A percentile compares a stretch with the other conserved stretches of the same genome.
These are phyloP conservation scores for Rhizopus sp. DNA, from an alignment of 371 early-diverging fungal species.

Conservation along the genomic window DNA sequence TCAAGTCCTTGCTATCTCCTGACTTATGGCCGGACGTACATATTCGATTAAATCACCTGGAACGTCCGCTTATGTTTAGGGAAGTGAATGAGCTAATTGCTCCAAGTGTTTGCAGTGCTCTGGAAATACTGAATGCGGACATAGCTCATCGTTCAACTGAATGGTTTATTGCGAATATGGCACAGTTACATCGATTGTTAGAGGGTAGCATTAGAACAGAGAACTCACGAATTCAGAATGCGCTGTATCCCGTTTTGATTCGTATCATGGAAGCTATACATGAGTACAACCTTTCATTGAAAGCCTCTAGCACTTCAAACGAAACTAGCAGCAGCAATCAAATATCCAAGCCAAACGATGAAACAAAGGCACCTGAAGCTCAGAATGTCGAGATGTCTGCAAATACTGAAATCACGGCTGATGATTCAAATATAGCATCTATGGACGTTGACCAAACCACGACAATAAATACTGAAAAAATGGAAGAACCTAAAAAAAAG, in stretches of 20 bases:
- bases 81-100: constrained; percentile 44
- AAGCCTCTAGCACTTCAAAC: neutral
- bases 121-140: constrained; percentile 71
- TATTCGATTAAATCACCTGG: constrained; percentile 53
- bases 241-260: constrained; percentile 67
- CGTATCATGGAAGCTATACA: constrained; percentile 61
- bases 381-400: neutral
- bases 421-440: neutral
- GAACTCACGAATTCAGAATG: constrained; percentile 60
- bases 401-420: neutral
- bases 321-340: neutral
- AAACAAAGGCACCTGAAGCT: neutral
- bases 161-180: constrained; percentile 73
- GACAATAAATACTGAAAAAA: constrained; percentile 3
- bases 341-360: neutral
- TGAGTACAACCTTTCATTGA: constrained; percentile 12
- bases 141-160: constrained; percentile 59
- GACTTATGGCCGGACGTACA: constrained; percentile 65
- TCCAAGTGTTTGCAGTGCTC: constrained; percentile 57
- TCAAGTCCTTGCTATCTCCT: constrained; percentile 60
- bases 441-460: neutral
- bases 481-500: constrained; percentile 4
- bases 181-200: constrained; percentile 65
- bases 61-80: constrained; percentile 41
- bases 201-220: constrained; percentile 73